A percentile compares a stretch with the other conserved stretches of the same genome.
Evolutionary conservation across 1,139 yeast genomes (phyloP).

Genomic region (Scheffersomyces lignicola): DNA sequence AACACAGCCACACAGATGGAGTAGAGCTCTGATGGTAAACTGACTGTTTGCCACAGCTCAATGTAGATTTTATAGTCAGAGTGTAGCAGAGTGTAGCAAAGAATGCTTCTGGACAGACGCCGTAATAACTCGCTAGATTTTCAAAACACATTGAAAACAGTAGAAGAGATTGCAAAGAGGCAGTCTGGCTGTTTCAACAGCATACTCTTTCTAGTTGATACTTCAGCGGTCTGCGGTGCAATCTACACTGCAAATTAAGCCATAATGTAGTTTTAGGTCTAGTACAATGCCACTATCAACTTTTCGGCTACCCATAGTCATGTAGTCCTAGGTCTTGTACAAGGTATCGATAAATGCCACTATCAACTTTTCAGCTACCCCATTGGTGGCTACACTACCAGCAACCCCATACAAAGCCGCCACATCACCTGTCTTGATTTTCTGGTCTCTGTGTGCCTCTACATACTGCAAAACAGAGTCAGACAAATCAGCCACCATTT

Average conservation of each 20-base stretch:
- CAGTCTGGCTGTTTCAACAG: too few relatives aligned
- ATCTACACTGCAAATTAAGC: background rate
- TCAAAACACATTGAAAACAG: too few relatives aligned
- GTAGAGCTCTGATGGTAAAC: too few relatives aligned
- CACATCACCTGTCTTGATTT: conserved; percentile 53
- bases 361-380: conserved; percentile 80
- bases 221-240: background rate
- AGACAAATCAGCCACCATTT: conserved; percentile 58
- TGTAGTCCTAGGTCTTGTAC: conserved; percentile 46
- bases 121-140: too few relatives aligned
- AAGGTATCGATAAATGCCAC: conserved; percentile 79
- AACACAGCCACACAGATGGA: too few relatives aligned
- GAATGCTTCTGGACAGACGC: too few relatives aligned
- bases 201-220: background rate
- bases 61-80: too few relatives aligned
- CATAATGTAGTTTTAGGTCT: conserved; percentile 26
- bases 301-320: conserved; percentile 73
- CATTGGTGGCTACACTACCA: conserved; percentile 79
- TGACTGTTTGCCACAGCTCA: too few relatives aligned
- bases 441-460: conserved; percentile 23
- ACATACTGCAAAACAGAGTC: conserved; percentile 45
- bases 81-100: too few relatives aligned
- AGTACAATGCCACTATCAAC: conserved; percentile 77
- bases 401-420: conserved; percentile 95
- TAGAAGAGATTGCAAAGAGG: too few relatives aligned